Conservation (phyloP, 139 green algal species). For the Chlorella sorokiniana region DNA sequence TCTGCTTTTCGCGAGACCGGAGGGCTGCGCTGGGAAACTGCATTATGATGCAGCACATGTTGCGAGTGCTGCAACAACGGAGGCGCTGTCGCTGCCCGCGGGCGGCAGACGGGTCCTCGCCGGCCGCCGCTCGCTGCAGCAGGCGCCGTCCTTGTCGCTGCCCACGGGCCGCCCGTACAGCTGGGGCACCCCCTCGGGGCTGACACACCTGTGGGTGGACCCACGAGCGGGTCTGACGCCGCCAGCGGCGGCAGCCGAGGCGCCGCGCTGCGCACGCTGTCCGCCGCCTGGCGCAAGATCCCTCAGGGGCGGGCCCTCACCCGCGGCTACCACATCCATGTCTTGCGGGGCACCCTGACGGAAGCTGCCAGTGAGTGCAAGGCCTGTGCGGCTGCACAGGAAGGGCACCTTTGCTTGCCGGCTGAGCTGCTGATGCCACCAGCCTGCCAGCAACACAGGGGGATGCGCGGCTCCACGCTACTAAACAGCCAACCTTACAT, state of each 20-base stretch:
- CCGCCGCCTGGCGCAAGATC: constrained; percentile 1
- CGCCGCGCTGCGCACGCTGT: constrained; percentile 11
- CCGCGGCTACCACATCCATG: constrained; percentile 18
- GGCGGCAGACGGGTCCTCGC: too few species aligned
- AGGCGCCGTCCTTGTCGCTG: neutral
- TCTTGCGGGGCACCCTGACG: neutral
- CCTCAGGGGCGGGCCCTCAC: neutral
- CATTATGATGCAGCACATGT: too few species aligned
- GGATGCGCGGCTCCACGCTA: neutral
- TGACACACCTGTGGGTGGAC: constrained; percentile 9
- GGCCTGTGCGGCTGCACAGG: neutral
- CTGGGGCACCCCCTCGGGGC: neutral
- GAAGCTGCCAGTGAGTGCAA: neutral
- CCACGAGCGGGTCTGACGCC: neutral
- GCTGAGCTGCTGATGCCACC: neutral
- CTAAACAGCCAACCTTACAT: neutral
- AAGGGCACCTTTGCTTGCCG: neutral
- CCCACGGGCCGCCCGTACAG: neutral
- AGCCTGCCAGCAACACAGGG: neutral
- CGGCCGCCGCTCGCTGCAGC: neutral
- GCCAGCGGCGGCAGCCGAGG: neutral
- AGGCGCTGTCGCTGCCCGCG: too few species aligned
- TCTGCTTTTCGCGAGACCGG: too few species aligned
- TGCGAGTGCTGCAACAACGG: too few species aligned
- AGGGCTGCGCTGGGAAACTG: too few species aligned